phyloP scores from a whole-genome alignment of 257 asterid genomes.

The Gentiana dahurica region DNA sequence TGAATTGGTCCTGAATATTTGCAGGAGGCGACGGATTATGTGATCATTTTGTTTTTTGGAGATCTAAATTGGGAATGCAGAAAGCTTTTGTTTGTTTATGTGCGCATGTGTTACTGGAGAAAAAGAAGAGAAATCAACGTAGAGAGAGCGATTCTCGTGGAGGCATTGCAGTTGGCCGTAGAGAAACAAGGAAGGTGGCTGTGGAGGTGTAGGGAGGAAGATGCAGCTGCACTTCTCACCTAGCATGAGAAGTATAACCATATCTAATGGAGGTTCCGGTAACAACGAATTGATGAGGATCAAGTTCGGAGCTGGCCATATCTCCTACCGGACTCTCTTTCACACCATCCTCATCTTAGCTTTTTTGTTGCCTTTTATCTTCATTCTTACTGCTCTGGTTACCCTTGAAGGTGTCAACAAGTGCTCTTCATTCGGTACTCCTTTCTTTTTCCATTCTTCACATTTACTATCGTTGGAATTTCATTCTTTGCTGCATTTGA shows the following conservation, averaged over 20 bases:
- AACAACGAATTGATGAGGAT: slow-evolving; percentile 83
- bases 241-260: slow-evolving; percentile 99
- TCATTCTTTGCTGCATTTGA: neutral
- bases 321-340: slow-evolving; percentile 71
- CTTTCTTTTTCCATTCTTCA: slow-evolving; percentile 6
- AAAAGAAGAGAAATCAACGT: slow-evolving; percentile 1
- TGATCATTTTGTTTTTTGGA: slow-evolving; percentile 10
- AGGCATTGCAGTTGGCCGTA: slow-evolving; percentile 2
- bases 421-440: slow-evolving; percentile 86
- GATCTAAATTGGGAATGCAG: slow-evolving; percentile 17
- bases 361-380: slow-evolving; percentile 85
- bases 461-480: neutral
- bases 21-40: slow-evolving; percentile 9
- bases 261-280: slow-evolving; percentile 59
- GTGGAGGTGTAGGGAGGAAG: slow-evolving; percentile 39
- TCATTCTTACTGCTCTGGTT: slow-evolving; percentile 83
- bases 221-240: slow-evolving; percentile 99
- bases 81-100: slow-evolving; percentile 12
- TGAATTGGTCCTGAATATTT: neutral
- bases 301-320: slow-evolving; percentile 85
- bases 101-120: neutral
- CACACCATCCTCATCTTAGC: slow-evolving; percentile 74
- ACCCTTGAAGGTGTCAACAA: slow-evolving; percentile 99
- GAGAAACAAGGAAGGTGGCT: slow-evolving; percentile 16
- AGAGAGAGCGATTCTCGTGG: slow-evolving; percentile 5